Percentiles rank a stretch among this genome's conserved stretches.
phyloP scores from a whole-genome alignment of 2,329 filamentous ascomycete species.

The Elsinoe batatas region DNA sequence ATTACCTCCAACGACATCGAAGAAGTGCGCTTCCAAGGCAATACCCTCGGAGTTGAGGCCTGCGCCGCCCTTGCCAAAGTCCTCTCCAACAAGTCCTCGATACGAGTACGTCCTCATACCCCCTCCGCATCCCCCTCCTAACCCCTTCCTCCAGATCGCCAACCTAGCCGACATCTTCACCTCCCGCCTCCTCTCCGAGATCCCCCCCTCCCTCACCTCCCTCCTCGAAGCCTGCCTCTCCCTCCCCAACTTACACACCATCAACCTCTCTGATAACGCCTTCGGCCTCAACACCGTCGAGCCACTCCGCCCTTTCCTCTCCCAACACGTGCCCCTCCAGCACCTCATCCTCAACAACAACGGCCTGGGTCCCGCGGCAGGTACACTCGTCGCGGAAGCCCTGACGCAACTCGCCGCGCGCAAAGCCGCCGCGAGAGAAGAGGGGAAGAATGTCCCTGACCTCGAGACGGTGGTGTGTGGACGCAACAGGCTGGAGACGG shows the following conservation, averaged over 20 bases:
- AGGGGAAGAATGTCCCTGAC: constrained; percentile 60
- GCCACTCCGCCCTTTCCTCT: constrained; percentile 84
- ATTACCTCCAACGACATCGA: constrained; percentile 63
- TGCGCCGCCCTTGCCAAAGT: constrained; percentile 77
- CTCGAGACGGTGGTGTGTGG: constrained; percentile 97
- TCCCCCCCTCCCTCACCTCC: constrained; percentile 76
- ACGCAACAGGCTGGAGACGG: constrained; percentile 89
- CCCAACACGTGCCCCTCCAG: constrained; percentile 77
- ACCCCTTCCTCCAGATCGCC: constrained; percentile 45
- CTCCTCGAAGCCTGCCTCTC: constrained; percentile 80
- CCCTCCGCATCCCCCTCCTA: constrained; percentile 8
- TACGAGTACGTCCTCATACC: constrained; percentile 48
- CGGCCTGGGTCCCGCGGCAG: constrained; percentile 83
- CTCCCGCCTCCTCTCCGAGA: constrained; percentile 82
- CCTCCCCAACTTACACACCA: constrained; percentile 74
- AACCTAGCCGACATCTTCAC: constrained; percentile 98
- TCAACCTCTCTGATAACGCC: constrained; percentile 96
- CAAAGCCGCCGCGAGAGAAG: constrained; percentile 66
- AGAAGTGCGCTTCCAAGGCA: constrained; percentile 78
- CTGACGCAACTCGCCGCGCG: constrained; percentile 72
- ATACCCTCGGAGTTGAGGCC: constrained; percentile 84
- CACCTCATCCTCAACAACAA: constrained; percentile 98
- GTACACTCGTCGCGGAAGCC: constrained; percentile 79
- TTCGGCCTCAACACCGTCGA: constrained; percentile 94
- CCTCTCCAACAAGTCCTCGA: constrained; percentile 70